These are phyloP conservation scores for Ceratocystis cacaofunesta DNA, from an alignment of 2,329 filamentous ascomycete species.

Conservation along the genomic window DNA sequence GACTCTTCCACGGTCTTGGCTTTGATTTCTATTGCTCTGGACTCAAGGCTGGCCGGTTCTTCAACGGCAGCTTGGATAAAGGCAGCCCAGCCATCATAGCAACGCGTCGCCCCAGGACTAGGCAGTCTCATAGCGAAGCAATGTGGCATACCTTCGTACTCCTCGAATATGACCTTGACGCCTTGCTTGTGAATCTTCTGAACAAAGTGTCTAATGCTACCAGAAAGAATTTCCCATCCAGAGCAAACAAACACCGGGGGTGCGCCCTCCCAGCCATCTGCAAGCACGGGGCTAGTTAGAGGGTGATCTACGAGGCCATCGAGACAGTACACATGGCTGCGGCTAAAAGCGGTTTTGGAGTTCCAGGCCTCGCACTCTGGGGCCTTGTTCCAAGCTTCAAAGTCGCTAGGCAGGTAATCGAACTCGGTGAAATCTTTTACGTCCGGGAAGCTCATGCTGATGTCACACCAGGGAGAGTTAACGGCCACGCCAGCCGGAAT, in stretches of 20 bases:
- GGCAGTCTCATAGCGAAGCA: slow-evolving; percentile 48
- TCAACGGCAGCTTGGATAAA: slow-evolving; percentile 37
- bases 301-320: slow-evolving; percentile 47
- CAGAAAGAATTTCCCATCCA: slow-evolving; percentile 57
- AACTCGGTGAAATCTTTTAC: slow-evolving; percentile 22
- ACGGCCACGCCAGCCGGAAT: slow-evolving; percentile 51
- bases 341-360: slow-evolving; percentile 35
- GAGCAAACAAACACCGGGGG: slow-evolving; percentile 54
- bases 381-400: slow-evolving; percentile 18
- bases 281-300: slow-evolving; percentile 48
- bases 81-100: slow-evolving; percentile 38
- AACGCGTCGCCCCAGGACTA: slow-evolving; percentile 29
- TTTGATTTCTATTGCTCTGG: slow-evolving; percentile 32
- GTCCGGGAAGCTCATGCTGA: slow-evolving; percentile 38
- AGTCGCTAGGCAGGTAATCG: slow-evolving; percentile 31
- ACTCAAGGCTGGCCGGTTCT: slow-evolving; percentile 24
- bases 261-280: slow-evolving; percentile 41
- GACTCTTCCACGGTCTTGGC: slow-evolving; percentile 38
- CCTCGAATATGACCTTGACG: slow-evolving; percentile 48
- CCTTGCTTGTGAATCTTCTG: slow-evolving; percentile 39
- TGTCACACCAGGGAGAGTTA: slow-evolving; percentile 57
- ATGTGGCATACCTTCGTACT: slow-evolving; percentile 72
- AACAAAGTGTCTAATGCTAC: slow-evolving; percentile 50
- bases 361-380: slow-evolving; percentile 39
- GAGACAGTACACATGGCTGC: slow-evolving; percentile 39